phyloP scores from a whole-genome alignment of 306 rosid species.

The Trifolium repens region DNA sequence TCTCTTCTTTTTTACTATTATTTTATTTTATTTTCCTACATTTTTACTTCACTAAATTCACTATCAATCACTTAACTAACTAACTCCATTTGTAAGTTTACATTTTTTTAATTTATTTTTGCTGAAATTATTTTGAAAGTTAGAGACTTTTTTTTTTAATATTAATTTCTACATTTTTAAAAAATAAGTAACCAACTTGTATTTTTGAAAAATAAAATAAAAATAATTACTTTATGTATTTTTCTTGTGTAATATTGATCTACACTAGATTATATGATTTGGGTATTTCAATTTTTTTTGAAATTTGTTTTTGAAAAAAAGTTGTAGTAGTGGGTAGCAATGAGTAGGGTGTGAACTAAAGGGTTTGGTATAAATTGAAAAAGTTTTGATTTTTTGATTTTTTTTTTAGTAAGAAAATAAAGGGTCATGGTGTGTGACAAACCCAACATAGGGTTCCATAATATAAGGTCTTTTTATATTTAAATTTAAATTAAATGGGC shows the following conservation, averaged over 20 bases:
- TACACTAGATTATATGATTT: conserved; percentile 20
- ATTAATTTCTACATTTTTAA: not conserved
- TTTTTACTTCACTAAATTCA: not conserved
- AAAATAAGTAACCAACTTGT: not conserved
- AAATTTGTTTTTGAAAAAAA: conserved; percentile 31
- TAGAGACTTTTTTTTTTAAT: not conserved
- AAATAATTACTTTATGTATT: conserved; percentile 2
- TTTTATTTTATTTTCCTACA: not conserved
- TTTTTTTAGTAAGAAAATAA: not conserved
- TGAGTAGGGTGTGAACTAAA: not conserved
- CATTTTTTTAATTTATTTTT: not conserved
- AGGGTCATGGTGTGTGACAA: not conserved
- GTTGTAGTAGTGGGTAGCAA: conserved; percentile 3
- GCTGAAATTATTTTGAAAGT: not conserved
- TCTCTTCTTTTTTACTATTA: too few relatives aligned
- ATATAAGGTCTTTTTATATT: not conserved
- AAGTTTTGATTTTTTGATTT: not conserved
- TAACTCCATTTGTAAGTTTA: conserved; percentile 50
- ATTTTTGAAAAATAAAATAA: conserved; percentile 7
- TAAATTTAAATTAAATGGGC: not conserved
- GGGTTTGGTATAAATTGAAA: conserved; percentile 10
- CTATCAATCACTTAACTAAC: not conserved
- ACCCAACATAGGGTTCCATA: conserved; percentile 50
- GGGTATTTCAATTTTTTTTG: conserved; percentile 28
- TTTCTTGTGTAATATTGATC: conserved; percentile 40